Evolutionary conservation across 2,329 filamentous ascomycete species (phyloP), one percentile per base, ranked within the genome.

Genomic region (Daldinia eschscholtzii): DNA sequence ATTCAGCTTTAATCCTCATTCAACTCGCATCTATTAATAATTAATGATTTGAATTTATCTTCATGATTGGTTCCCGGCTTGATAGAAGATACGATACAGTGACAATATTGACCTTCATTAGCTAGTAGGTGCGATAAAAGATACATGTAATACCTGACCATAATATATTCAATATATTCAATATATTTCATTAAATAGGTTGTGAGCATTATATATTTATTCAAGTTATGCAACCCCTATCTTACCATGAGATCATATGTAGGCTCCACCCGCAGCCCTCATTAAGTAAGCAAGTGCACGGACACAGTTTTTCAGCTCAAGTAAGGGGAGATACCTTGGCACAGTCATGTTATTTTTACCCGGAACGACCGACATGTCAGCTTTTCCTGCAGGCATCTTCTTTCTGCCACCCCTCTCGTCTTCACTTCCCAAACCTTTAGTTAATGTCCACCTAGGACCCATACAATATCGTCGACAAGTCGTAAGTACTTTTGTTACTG

Each of bases 381-480:
- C 57, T 48, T 67, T 70, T 72, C 68, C 60, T 59, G 39, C 62
- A 65, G 56, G 59, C 59, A 53, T 57, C 44, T 35, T 60, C 56
- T 65, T 65, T 65, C 65, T 64, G 64, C 70, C 68, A 60, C 67
- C 70, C 65, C 65, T 65, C 65, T 28, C 63, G 65, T 41, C 70
- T 67, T 56, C 39, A 44, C 64, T 65, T 60, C 53, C 44, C 57
- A 57, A 57, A 33, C 30, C 10, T 12, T 39, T 39, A 39, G 61
- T 64, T 50, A n/a, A 57, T 52, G 53, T 56, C 57, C 35, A 61
- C 59, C 50, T 28, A n/a, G 53, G 50, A 50, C 18, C 41, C 64
- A 63, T 65, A 33, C 44, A 53, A 67, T 62, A 58, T 20, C 56
- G 18, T 44, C 39, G 56, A 42, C 58, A 35, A 4, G 23, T 69